Percentiles rank a stretch among this genome's conserved stretches.
Conservation (phyloP, 768 basidiomycete genomes). For the Naganishia kalamii region DNA sequence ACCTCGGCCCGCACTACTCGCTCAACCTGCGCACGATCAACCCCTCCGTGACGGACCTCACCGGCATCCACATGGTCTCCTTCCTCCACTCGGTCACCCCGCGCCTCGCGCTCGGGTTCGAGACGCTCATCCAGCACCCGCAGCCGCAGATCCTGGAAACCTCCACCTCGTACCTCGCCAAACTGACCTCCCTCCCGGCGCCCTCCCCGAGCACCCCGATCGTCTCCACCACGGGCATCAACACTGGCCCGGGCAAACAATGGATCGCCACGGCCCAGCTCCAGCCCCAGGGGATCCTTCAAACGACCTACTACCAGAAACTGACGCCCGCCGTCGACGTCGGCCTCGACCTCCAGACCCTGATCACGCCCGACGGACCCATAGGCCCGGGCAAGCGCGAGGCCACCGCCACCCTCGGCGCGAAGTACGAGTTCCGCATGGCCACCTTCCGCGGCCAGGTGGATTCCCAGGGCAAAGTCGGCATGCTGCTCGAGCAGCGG, state of each 20-base stretch:
- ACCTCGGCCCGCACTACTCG: constrained; percentile 77
- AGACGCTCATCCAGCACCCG: constrained; percentile 74
- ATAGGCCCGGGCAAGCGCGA: constrained; percentile 66
- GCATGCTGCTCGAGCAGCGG: constrained; percentile 87
- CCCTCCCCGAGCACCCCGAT: constrained; percentile 32
- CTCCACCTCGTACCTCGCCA: constrained; percentile 46
- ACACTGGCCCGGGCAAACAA: constrained; percentile 41
- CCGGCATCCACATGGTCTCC: constrained; percentile 85
- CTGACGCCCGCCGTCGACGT: constrained; percentile 92
- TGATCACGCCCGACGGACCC: constrained; percentile 54
- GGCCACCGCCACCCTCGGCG: constrained; percentile 85
- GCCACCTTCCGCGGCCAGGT: constrained; percentile 90
- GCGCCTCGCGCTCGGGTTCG: constrained; percentile 79
- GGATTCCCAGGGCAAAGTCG: constrained; percentile 91
- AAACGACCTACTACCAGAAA: constrained; percentile 95
- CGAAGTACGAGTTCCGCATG: constrained; percentile 92
- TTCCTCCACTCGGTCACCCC: constrained; percentile 89
- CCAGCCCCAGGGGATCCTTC: constrained; percentile 72
- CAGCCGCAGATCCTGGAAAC: constrained; percentile 60
- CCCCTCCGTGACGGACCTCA: constrained; percentile 75
- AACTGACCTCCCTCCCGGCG: constrained; percentile 45
- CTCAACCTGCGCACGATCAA: constrained; percentile 83
- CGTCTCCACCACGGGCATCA: constrained; percentile 25
- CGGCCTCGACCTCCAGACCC: constrained; percentile 83
- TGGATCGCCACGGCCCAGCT: constrained; percentile 93